Evolutionary conservation across 768 basidiomycete species (phyloP).

Genomic region (Exidia glandulosa): DNA sequence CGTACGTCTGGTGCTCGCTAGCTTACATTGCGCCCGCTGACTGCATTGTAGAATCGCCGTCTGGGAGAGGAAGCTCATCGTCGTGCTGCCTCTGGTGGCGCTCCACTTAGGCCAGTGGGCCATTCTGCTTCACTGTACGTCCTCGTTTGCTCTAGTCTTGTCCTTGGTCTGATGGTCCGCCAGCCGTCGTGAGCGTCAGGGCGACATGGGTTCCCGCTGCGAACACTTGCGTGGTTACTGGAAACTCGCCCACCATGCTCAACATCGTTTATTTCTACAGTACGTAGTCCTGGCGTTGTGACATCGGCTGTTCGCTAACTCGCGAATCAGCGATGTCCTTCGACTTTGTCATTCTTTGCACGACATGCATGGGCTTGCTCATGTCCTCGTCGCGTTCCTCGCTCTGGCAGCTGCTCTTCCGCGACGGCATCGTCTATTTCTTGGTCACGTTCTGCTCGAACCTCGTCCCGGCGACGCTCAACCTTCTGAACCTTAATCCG

Average conservation of each 20-base stretch:
- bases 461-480: neutral
- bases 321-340: constrained; percentile 44
- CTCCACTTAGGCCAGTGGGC: constrained; percentile 66
- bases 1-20: constrained; percentile 30
- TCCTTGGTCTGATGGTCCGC: neutral
- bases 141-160: neutral
- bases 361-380: constrained; percentile 25
- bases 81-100: constrained; percentile 38
- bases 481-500: neutral
- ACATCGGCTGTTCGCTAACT: constrained; percentile 1
- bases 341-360: constrained; percentile 49
- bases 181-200: constrained; percentile 44
- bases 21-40: constrained; percentile 1
- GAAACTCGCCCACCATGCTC: constrained; percentile 48
- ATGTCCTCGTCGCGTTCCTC: neutral
- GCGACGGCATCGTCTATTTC: neutral
- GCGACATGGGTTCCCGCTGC: constrained; percentile 38
- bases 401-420: neutral
- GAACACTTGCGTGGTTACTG: constrained; percentile 43
- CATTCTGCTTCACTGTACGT: constrained; percentile 51
- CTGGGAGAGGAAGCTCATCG: constrained; percentile 48
- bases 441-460: neutral
- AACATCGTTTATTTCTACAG: constrained; percentile 57
- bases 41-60: constrained; percentile 46
- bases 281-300: neutral